Percentiles rank a stretch among this genome's conserved stretches.
Conservation (phyloP, 768 basidiomycete genomes). For the Nevesoporus exiguus region DNA sequence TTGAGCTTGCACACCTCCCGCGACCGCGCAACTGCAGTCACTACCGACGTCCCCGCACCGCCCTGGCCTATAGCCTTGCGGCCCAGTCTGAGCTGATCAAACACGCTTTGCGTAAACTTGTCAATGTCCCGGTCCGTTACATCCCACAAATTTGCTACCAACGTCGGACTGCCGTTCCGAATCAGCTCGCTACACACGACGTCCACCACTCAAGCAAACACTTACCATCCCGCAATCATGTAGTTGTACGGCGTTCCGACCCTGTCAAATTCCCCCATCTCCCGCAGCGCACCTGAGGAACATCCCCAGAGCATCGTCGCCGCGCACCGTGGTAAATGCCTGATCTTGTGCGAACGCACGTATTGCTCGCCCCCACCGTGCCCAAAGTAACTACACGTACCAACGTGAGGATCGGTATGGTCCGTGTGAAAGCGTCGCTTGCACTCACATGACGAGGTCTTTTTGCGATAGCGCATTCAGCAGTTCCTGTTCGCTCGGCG, state of each 20-base stretch:
- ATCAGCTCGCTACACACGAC: neutral
- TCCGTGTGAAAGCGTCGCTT: neutral
- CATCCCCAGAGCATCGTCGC: constrained; percentile 98
- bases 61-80: constrained; percentile 19
- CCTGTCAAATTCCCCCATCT: constrained; percentile 94
- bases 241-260: constrained; percentile 92
- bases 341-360: constrained; percentile 80
- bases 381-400: constrained; percentile 83
- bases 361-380: constrained; percentile 97
- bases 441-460: constrained; percentile 87
- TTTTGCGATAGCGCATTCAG: constrained; percentile 62
- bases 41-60: constrained; percentile 43
- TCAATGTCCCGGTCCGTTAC: constrained; percentile 98
- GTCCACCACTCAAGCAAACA: constrained; percentile 12
- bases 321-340: constrained; percentile 80
- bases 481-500: constrained; percentile 84
- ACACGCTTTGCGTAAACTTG: constrained; percentile 81
- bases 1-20: constrained; percentile 83
- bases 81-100: constrained; percentile 63
- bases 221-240: constrained; percentile 96
- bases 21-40: constrained; percentile 75
- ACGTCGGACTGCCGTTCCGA: constrained; percentile 61
- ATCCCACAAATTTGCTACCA: constrained; percentile 96
- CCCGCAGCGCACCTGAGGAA: constrained; percentile 83
- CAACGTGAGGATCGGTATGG: neutral